phyloP scores from a whole-genome alignment of 129 eudicot genomes.

The Pseudognaphalium luteoalbum region DNA sequence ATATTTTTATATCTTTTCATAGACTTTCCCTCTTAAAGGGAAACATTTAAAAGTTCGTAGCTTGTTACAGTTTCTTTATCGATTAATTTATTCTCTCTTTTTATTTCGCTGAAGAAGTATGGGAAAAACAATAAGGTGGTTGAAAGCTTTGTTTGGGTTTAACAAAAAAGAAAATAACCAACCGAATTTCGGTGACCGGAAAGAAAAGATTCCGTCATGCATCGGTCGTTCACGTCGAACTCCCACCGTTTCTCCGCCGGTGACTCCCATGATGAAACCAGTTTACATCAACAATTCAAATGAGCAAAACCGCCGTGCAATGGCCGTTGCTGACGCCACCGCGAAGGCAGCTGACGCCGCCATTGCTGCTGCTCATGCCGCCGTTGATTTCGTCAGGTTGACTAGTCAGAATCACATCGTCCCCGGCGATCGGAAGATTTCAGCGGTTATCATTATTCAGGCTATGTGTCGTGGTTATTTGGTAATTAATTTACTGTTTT shows the following conservation, averaged over 20 bases:
- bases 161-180: slow-evolving; percentile 35
- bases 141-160: slow-evolving; percentile 61
- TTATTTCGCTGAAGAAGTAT: slow-evolving; percentile 34
- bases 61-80: slow-evolving; percentile 21
- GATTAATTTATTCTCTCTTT: slow-evolving; percentile 15
- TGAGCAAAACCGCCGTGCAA: slow-evolving; percentile 70
- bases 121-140: slow-evolving; percentile 84
- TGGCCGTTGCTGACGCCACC: slow-evolving; percentile 82
- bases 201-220: slow-evolving; percentile 33
- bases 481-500: slow-evolving; percentile 37
- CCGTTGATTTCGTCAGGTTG: slow-evolving; percentile 54
- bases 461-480: slow-evolving; percentile 63
- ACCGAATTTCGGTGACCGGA: slow-evolving; percentile 44
- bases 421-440: slow-evolving; percentile 39
- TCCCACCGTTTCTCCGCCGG: slow-evolving; percentile 44
- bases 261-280: slow-evolving; percentile 51
- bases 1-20: neutral
- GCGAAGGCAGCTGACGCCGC: slow-evolving; percentile 78
- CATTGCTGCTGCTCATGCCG: slow-evolving; percentile 78
- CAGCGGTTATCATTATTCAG: slow-evolving; percentile 75
- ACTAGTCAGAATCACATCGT: slow-evolving; percentile 47
- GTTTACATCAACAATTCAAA: slow-evolving; percentile 37
- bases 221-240: slow-evolving; percentile 36
- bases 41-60: slow-evolving; percentile 15
- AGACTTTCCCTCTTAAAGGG: slow-evolving; percentile 28